Evolutionary conservation across 805 yeast species (phyloP).

Genomic region (Zygosaccharomyces rouxii): DNA sequence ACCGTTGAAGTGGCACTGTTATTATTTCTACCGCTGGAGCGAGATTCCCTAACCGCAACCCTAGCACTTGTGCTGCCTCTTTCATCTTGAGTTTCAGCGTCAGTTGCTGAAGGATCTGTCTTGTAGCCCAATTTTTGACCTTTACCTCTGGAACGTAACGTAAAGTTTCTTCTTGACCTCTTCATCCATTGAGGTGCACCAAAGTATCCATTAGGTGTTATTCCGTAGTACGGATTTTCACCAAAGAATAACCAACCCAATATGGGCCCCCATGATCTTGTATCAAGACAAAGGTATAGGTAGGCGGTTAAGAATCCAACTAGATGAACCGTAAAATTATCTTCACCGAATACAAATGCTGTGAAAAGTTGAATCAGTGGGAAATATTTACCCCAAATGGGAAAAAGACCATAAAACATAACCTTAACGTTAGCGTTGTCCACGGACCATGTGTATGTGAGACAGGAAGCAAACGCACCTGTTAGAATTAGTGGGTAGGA

Average conservation of each 20-base stretch:
- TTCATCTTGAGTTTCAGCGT: neutral
- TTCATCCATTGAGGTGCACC: conserved; percentile 20
- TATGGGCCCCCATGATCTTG: conserved; percentile 49
- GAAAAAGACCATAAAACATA: conserved; percentile 51
- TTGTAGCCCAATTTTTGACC: conserved; percentile 12
- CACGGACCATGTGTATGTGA: conserved; percentile 61
- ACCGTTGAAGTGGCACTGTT: neutral
- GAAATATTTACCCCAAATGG: conserved; percentile 52
- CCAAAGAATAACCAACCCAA: conserved; percentile 32
- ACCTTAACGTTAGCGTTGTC: conserved; percentile 49
- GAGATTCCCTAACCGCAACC: neutral
- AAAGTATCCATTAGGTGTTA: conserved; percentile 25
- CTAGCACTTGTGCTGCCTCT: neutral
- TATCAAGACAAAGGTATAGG: conserved; percentile 57
- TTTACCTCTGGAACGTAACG: conserved; percentile 1
- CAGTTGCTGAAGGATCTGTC: neutral
- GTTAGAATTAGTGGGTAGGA: conserved; percentile 18
- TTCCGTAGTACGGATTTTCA: conserved; percentile 18
- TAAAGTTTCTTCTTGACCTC: neutral
- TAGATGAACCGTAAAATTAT: conserved; percentile 39
- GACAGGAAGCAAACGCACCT: conserved; percentile 26
- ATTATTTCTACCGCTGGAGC: neutral
- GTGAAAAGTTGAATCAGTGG: conserved; percentile 38
- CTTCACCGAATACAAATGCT: conserved; percentile 44
- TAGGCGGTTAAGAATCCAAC: conserved; percentile 56